These are phyloP conservation scores for Neoboletus magnificus DNA, from an alignment of 768 basidiomycete species.

Conservation along the genomic window DNA sequence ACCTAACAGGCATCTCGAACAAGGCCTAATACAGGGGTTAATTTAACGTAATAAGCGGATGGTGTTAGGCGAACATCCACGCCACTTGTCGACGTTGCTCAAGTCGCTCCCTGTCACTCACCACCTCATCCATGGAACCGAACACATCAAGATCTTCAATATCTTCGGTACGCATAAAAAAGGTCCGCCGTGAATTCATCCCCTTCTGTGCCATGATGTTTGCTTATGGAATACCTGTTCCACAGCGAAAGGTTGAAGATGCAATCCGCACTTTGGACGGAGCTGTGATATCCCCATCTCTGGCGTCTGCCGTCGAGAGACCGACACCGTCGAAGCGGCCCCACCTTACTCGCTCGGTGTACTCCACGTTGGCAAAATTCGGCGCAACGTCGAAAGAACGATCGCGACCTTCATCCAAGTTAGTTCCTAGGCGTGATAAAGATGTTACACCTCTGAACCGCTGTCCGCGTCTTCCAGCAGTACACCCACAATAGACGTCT, in stretches of 20 bases:
- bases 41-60: neutral
- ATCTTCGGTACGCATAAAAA: slow-evolving; percentile 38
- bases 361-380: slow-evolving; percentile 77
- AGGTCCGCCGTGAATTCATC: slow-evolving; percentile 32
- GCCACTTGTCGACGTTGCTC: neutral
- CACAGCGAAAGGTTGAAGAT: slow-evolving; percentile 77
- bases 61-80: neutral
- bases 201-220: neutral
- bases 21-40: neutral
- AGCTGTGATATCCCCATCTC: slow-evolving; percentile 46
- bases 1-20: too few relatives aligned
- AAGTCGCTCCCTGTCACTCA: neutral
- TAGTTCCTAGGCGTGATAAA: slow-evolving; percentile 3
- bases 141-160: slow-evolving; percentile 9
- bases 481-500: slow-evolving; percentile 28
- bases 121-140: slow-evolving; percentile 12
- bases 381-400: slow-evolving; percentile 55
- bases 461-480: neutral
- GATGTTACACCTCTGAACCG: slow-evolving; percentile 3
- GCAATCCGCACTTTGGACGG: slow-evolving; percentile 70
- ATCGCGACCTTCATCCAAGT: slow-evolving; percentile 31
- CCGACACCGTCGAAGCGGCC: slow-evolving; percentile 51
- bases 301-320: slow-evolving; percentile 25
- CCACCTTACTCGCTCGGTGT: slow-evolving; percentile 56
- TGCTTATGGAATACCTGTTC: neutral